Evolutionary conservation across 495 filamentous ascomycete genomes (phyloP).

Genomic region (Cercophora samala): DNA sequence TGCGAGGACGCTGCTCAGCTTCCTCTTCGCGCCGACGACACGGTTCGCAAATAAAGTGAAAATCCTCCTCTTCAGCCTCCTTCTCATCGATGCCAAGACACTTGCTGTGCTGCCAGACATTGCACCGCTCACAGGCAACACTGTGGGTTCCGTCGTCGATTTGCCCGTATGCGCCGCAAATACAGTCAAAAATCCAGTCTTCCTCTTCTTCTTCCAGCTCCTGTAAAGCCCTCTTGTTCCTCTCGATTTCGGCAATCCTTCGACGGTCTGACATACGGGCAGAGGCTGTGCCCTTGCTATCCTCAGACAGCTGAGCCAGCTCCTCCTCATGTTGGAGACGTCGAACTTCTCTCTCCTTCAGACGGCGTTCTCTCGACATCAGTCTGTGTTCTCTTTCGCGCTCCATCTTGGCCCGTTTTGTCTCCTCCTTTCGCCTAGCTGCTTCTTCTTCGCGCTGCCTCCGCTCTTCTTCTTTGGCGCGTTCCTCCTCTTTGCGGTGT

Average conservation of each 20-base stretch:
- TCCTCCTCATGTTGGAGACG: conserved; percentile 80
- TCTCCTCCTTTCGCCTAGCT: conserved; percentile 65
- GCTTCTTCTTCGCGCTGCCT: conserved; percentile 63
- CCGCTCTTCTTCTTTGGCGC: conserved; percentile 65
- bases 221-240: conserved; percentile 67
- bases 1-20: conserved; percentile 43
- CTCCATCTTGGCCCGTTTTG: conserved; percentile 62
- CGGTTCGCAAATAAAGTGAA: conserved; percentile 79
- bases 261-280: conserved; percentile 74
- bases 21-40: conserved; percentile 57
- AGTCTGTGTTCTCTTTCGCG: conserved; percentile 76
- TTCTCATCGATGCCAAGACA: conserved; percentile 76
- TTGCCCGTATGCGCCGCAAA: conserved; percentile 83
- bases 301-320: conserved; percentile 71
- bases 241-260: conserved; percentile 72
- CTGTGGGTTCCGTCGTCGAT: conserved; percentile 92
- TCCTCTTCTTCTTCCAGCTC: conserved; percentile 71
- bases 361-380: conserved; percentile 77
- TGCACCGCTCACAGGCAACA: conserved; percentile 92
- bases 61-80: conserved; percentile 80
- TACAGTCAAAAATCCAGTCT: conserved; percentile 93
- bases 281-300: conserved; percentile 60
- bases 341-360: conserved; percentile 77
- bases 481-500: conserved; percentile 70
- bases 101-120: conserved; percentile 92